Conservation (phyloP, 1,284 basidiomycete genomes). For the Peniophora sp. region DNA sequence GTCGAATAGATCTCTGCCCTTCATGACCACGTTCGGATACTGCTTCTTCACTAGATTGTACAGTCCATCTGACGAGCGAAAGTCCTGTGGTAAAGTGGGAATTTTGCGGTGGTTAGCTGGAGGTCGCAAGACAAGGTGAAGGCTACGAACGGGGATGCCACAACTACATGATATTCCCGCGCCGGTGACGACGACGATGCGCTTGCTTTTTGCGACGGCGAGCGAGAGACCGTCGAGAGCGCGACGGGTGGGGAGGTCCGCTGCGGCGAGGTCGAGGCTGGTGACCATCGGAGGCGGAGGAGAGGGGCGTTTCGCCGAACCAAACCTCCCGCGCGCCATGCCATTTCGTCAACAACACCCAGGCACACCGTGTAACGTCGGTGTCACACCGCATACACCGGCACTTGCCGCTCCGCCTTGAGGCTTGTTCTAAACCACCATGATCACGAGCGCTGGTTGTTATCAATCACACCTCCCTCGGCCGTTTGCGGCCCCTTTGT, state of each 20-base stretch:
- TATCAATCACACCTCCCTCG: too few relatives aligned
- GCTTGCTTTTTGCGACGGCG: slow-evolving; percentile 74
- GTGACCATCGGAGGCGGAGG: slow-evolving; percentile 35
- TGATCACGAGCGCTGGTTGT: too few relatives aligned
- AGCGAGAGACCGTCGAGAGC: slow-evolving; percentile 62
- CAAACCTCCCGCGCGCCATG: too few relatives aligned
- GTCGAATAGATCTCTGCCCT: slow-evolving; percentile 88
- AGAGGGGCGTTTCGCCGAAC: too few relatives aligned
- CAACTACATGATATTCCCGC: slow-evolving; percentile 91
- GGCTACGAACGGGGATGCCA: slow-evolving; percentile 75
- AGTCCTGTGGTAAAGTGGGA: slow-evolving; percentile 52
- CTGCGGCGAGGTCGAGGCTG: slow-evolving; percentile 44
- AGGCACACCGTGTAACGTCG: too few relatives aligned
- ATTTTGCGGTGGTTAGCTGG: background rate
- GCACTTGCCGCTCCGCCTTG: too few relatives aligned
- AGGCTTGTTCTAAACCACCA: too few relatives aligned
- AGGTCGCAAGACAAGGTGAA: background rate
- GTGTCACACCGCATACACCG: too few relatives aligned
- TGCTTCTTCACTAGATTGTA: slow-evolving; percentile 82
- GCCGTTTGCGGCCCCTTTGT: too few relatives aligned
- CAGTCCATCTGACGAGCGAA: slow-evolving; percentile 82
- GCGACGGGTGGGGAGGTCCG: slow-evolving; percentile 46
- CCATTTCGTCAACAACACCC: too few relatives aligned
- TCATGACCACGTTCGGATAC: slow-evolving; percentile 76
- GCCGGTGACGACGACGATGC: slow-evolving; percentile 81